Base-by-base conservation (phyloP, 2,329 filamentous ascomycete genomes). In the Diplocarpon rosae region DNA sequence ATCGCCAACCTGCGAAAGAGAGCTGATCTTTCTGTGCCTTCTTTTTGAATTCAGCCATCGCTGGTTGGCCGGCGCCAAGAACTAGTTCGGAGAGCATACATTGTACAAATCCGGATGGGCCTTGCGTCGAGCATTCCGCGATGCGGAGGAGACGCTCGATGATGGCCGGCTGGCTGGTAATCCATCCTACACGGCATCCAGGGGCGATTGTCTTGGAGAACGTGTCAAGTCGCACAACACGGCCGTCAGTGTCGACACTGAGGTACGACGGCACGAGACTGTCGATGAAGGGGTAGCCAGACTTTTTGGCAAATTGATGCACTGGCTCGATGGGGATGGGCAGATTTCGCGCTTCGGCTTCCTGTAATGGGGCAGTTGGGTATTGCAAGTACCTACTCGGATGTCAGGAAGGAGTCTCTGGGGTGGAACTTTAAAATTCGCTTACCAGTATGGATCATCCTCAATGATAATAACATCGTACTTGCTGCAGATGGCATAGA, bases 131-230 rank as follows among this genome's bases (percentile, higher is more conserved):
- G 0, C 76, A 72, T 63, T 95, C 89, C 15, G 79, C 81, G 56
- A 93, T 83, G 44, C 83, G 81, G 13, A 69, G 52, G 35, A 92
- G 67, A 6, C 84, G 78, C 63, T 93, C 85, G 37, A 88, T 71
- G 38, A 95, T 68, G 1, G 69, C 78, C 1, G 88, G 87, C 58
- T 93, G 84, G 0, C 84, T 81, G 0, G 89, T 94, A 52, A 95
- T 80, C 86, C 88, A 95, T 33, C 90, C 90, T 1, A 95, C 69
- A 27, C 90, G 80, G 59, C 86, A 93, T 1, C 90, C 90, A 0
- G 90, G 90, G 0, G 88, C 88, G 14, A 95, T 75, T 0, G 86
- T 93, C 67, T 96, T 95, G 59, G 85, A 92, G 63, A 95, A 95
- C 1, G 89, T 95, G 63, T 95, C 90, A 2, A 95, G 73, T 37